Evolutionary conservation across 2,329 filamentous ascomycete genomes (phyloP).

Genomic region (Fusarium bulbicola): DNA sequence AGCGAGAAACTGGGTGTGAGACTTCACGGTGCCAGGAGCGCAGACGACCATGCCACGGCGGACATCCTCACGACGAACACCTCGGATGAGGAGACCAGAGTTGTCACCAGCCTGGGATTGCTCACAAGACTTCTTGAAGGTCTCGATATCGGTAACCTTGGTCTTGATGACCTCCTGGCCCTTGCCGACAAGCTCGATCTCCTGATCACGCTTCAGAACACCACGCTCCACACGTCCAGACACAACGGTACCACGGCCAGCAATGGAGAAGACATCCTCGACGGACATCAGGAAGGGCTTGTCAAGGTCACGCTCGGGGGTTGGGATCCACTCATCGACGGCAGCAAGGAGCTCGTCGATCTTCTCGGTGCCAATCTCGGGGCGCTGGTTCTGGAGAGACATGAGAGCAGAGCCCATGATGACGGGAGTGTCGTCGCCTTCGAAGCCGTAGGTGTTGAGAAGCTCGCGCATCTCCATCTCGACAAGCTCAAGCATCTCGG

Average conservation of each 20-base stretch:
- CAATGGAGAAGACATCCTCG: constrained; percentile 90
- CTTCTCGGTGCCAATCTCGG: constrained; percentile 86
- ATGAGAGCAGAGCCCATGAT: constrained; percentile 96
- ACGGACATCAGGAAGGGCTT: constrained; percentile 99
- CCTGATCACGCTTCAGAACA: constrained; percentile 89
- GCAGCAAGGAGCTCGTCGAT: constrained; percentile 91
- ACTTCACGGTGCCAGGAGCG: constrained; percentile 83
- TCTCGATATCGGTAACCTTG: constrained; percentile 99
- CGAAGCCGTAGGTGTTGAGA: constrained; percentile 90
- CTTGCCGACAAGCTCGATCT: constrained; percentile 95
- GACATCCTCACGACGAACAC: constrained; percentile 95
- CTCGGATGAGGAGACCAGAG: constrained; percentile 95
- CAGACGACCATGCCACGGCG: constrained; percentile 93
- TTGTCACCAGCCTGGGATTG: constrained; percentile 97
- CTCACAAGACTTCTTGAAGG: constrained; percentile 99
- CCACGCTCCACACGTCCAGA: constrained; percentile 98
- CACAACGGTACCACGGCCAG: constrained; percentile 94
- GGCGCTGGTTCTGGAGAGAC: constrained; percentile 85
- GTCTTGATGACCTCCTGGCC: constrained; percentile 86
- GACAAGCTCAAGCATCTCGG: constrained; percentile 99
- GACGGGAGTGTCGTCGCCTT: constrained; percentile 97
- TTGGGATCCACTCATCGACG: constrained; percentile 96
- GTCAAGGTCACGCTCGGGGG: constrained; percentile 90
- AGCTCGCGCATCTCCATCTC: constrained; percentile 99
- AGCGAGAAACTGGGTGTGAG: constrained; percentile 89